Base-by-base conservation (phyloP, 2,329 filamentous ascomycete genomes). In the Venturia carpophila region DNA sequence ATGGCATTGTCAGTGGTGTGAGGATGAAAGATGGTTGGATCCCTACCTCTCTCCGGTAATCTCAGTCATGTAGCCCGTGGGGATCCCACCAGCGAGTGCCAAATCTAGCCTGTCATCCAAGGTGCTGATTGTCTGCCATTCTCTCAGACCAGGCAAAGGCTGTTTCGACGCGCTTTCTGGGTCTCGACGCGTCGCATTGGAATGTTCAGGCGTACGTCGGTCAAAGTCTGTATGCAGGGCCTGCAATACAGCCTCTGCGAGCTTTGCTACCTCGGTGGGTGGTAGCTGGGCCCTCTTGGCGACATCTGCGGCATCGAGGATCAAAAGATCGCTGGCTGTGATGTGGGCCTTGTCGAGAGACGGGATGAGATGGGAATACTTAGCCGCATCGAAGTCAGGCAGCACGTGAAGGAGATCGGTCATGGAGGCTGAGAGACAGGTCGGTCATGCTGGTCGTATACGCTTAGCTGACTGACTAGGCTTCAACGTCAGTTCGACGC, bases 271-370 rank as follows among this genome's bases (percentile, higher is more conserved):
- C 72, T 97, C 91, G 47, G 88, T 82, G 9, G 93, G 80, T 2
- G 93, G 91, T 21, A 96, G 81, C 68, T 88, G 87, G 62, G 92
- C 92, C 74, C 91, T 88, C 78, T 90, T 94, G 66, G 91, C 91
- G 69, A 97, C 85, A 72, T 96, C 89, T 67, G 87, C 81, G 4
- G 87, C 83, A 72, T 96, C 90, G 68, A 95, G 86, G 2, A 90
- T 90, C 71, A 99, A 82, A 61, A 99, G 83, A 74, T 99, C 94
- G 70, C 86, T 87, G 41, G 89, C 90, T 34, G 89, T 89, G 73
- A 99, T 80, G 63, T 82, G 81, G 71, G 90, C 86, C 74, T 85
- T 85, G 78, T 97, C 93, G 65, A 97, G 84, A 27, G 86, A 85
- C 2, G 90, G 87, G 41, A 97, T 78, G 60, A 97, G 86, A 71